These are phyloP conservation scores for Casuarina equisetifolia DNA, from an alignment of 306 rosid species.

Conservation along the genomic window DNA sequence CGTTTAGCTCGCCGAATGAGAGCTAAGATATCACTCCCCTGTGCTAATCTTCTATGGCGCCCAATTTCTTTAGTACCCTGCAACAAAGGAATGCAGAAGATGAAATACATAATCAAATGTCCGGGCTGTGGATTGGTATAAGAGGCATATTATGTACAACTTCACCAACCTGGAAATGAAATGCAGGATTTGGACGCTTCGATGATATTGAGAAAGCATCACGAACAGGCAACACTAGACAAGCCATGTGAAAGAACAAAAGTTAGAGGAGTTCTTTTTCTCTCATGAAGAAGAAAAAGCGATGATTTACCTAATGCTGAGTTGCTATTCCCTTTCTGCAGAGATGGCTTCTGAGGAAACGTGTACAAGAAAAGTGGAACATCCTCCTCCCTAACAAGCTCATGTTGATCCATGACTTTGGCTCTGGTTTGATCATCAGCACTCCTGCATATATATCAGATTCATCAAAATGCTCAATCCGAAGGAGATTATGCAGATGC, in stretches of 20 bases:
- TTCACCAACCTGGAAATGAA: slow-evolving; percentile 69
- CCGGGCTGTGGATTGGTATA: neutral
- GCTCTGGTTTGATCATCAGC: slow-evolving; percentile 13
- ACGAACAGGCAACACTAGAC: slow-evolving; percentile 48
- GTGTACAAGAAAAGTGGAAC: slow-evolving; percentile 51
- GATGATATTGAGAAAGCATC: slow-evolving; percentile 55
- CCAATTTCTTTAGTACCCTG: slow-evolving; percentile 51
- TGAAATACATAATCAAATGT: neutral
- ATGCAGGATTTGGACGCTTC: slow-evolving; percentile 56
- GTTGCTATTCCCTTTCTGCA: slow-evolving; percentile 25
- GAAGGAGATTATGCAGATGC: no score
- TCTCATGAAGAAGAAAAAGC: slow-evolving; percentile 6
- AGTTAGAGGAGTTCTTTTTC: neutral
- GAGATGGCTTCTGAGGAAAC: slow-evolving; percentile 30
- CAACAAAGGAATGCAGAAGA: slow-evolving; percentile 27
- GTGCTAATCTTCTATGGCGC: slow-evolving; percentile 56
- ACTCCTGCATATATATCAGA: slow-evolving; percentile 39
- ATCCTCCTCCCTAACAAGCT: slow-evolving; percentile 35
- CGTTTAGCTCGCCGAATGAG: slow-evolving; percentile 54
- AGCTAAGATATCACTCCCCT: slow-evolving; percentile 58
- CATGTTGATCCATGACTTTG: slow-evolving; percentile 34
- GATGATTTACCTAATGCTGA: slow-evolving; percentile 43
- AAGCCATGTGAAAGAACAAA: slow-evolving; percentile 14
- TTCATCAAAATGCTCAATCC: neutral
- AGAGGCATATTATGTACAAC: neutral